Base-by-base conservation (phyloP, 2,329 filamentous ascomycete species). In the Fusarium nematophilum region DNA sequence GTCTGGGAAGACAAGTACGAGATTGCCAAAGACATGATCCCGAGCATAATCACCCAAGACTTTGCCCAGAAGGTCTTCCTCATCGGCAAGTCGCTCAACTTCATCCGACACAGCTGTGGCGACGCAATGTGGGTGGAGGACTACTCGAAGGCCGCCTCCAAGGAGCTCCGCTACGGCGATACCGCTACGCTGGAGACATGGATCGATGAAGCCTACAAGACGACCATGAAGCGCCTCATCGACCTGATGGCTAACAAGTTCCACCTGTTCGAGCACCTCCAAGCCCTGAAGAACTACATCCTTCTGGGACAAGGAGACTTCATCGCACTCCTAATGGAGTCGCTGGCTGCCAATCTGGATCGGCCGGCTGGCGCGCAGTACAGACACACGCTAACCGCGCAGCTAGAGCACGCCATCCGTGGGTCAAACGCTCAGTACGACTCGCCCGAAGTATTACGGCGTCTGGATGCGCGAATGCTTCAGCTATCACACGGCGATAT, bases 1-100 rank as follows among this genome's bases (percentile, higher is more conserved):
- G 93, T 98, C 2, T 99, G 95, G 95, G 93, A 98, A 74, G 93
- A 97, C 75, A 98, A 98, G 73, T 99, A 97, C 77, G 90, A 92
- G 70, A 83, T 97, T 31, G 89, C 91, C 66, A 84, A 90, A 54
- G 83, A 86, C 40, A 95, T 97, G 90, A 88, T 97, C 18, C 95
- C 95, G 0, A 93, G 90, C 34, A 98, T 98, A 70, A 93, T 97
- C 66, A 96, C 92, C 0, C 84, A 90, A 37, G 93, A 97, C 58
- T 97, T 99, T 76, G 93, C 95, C 0, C 92, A 95, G 66, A 97
- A 97, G 72, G 92, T 99, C 6, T 98, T 98, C 69, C 79, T 99
- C 7, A 99, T 99, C 67, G 95, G 95, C 52, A 99, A 99, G 75
- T 97, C 93, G 4, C 83, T 99, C 49, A 99, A 99, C 75, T 99